phyloP scores from a whole-genome alignment of 2,329 filamentous ascomycete genomes.

The Samsoniella hepiali region DNA sequence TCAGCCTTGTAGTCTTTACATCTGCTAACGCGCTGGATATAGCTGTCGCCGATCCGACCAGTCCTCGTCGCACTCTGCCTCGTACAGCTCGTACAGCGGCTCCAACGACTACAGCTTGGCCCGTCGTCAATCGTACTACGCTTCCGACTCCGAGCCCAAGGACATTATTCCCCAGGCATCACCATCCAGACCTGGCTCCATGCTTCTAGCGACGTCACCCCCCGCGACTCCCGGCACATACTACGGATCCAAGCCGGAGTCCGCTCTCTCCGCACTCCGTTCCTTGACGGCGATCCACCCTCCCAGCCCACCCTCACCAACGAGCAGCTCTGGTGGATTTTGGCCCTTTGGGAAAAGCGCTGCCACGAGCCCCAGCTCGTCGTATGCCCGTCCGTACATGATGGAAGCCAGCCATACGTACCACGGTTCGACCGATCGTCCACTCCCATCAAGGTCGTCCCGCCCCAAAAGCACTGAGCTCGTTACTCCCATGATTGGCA shows the following conservation, averaged over 20 bases:
- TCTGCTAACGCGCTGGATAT: conserved; percentile 21
- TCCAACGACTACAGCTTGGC: conserved; percentile 33
- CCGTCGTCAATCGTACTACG: conserved; percentile 43
- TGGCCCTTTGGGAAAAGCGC: conserved; percentile 49
- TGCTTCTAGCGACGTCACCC: conserved; percentile 51
- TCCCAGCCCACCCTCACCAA: conserved; percentile 55
- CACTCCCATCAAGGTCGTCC: conserved; percentile 55
- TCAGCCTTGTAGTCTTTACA: conserved; percentile 21
- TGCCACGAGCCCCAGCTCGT: conserved; percentile 50
- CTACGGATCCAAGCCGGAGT: conserved; percentile 34
- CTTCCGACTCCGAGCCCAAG: conserved; percentile 49
- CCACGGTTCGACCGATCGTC: conserved; percentile 46
- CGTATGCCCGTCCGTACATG: conserved; percentile 43
- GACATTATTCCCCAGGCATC: conserved; percentile 64
- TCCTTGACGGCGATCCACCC: conserved; percentile 47
- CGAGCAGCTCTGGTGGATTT: conserved; percentile 46
- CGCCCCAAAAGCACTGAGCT: conserved; percentile 62
- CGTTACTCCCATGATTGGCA: conserved; percentile 56
- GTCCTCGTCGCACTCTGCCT: conserved; percentile 27
- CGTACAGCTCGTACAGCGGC: conserved; percentile 23
- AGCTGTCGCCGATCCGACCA: conserved; percentile 57
- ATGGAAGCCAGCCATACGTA: conserved; percentile 48
- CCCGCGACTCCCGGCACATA: conserved; percentile 44
- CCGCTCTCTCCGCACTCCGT: conserved; percentile 54
- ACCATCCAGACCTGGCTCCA: conserved; percentile 57